Evolutionary conservation across 2,329 filamentous ascomycete genomes (phyloP), one percentile per base, ranked within the genome.

Genomic region (Pestalotiopsis sp.): DNA sequence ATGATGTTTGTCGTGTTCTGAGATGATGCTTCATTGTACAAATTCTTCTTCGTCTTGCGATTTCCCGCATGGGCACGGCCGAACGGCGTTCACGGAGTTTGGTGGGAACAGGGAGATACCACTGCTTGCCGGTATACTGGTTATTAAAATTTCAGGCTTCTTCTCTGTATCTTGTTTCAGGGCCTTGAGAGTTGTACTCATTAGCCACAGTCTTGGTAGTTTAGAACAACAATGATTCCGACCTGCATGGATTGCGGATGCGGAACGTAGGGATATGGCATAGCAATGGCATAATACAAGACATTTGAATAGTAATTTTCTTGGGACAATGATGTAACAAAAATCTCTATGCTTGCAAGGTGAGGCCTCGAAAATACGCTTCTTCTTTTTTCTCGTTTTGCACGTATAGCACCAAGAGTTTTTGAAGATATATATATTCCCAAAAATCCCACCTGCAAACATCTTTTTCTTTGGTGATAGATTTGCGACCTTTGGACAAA

Each of bases 21-120:
- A 73, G 58, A 69, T 68, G 67, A 75, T 68, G 73, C 68, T 77
- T 78, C 74, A 75, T 12, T 78, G 77, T 79, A 79, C 75, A 79
- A 78, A 79, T 72, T 75, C 73, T 58, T 64, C 62, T 68, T 72
- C 62, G 72, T 72, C 69, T 74, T 76, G 71, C 73, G 70, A 73
- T 73, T 72, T 71, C 70, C 65, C 67, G 67, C 27, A 27, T 62
- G 67, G 68, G 60, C 66, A 31, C 31, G 62, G 62, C 58, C 71
- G 71, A 73, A 72, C 56, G 77, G 77, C 74, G 77, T 76, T 73
- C 68, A 74, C 76, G 77, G 72, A 76, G 76, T 74, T 27, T 68
- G 70, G 70, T 68, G 68, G 67, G 67, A 73, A 65, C 71, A 69
- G 73, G 75, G 72, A 75, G 77, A 79, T 79, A 79, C 77, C 77